These are phyloP conservation scores for Hemerocallis citrina DNA, from an alignment of 106 monocot genomes.

Conservation along the genomic window DNA sequence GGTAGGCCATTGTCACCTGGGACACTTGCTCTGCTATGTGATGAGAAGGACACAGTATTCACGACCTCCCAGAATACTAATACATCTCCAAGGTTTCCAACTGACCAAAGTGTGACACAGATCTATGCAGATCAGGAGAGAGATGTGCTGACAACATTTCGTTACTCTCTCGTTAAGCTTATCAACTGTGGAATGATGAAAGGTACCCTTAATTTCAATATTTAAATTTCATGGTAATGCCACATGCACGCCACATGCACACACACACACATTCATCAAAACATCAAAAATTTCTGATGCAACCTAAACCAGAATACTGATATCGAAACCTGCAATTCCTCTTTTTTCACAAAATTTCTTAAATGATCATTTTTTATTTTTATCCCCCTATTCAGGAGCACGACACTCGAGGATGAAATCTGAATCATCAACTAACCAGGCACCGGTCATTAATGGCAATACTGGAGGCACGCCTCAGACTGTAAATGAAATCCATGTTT, in stretches of 20 bases:
- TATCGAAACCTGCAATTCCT: no score
- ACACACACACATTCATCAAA: no score
- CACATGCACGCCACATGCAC: background rate
- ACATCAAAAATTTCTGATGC: no score
- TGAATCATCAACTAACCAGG: background rate
- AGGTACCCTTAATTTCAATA: slow-evolving; percentile 31
- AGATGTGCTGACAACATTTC: slow-evolving; percentile 40
- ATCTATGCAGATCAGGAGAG: slow-evolving; percentile 64
- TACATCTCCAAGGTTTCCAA: slow-evolving; percentile 19
- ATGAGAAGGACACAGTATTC: slow-evolving; percentile 56
- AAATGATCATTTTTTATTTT: background rate
- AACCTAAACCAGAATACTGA: background rate
- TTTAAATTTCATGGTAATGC: background rate
- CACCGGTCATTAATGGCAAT: background rate
- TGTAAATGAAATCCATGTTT: slow-evolving; percentile 5
- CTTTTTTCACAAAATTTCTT: no score
- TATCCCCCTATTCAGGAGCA: background rate
- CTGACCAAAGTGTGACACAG: slow-evolving; percentile 27
- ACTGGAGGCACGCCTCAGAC: background rate
- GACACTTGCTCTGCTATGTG: slow-evolving; percentile 70
- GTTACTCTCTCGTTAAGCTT: slow-evolving; percentile 52
- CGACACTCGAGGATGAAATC: slow-evolving; percentile 7
- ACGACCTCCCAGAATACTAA: slow-evolving; percentile 21
- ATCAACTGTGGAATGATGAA: slow-evolving; percentile 44
- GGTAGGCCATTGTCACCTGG: slow-evolving; percentile 63